phyloP scores from a whole-genome alignment of 2,329 filamentous ascomycete species.

The Microsporum ferrugineum region DNA sequence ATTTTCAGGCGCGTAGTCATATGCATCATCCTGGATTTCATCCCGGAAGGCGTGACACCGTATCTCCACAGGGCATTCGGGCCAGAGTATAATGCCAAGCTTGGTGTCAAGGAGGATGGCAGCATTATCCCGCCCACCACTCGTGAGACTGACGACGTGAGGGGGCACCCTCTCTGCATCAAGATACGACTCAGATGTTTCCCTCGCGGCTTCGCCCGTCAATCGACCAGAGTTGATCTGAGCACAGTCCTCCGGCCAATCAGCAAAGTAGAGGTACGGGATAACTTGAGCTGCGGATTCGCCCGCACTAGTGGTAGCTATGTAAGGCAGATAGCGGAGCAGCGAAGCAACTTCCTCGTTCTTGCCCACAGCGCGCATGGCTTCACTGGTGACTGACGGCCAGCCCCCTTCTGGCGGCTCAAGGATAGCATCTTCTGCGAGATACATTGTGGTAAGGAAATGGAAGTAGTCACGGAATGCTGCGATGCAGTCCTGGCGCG shows the following conservation, averaged over 20 bases:
- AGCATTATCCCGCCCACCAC: slow-evolving; percentile 8
- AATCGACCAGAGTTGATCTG: not conserved
- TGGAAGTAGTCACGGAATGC: slow-evolving; percentile 22
- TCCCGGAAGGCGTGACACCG: slow-evolving; percentile 7
- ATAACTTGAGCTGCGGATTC: not conserved
- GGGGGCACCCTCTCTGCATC: slow-evolving; percentile 6
- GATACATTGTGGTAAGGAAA: slow-evolving; percentile 26
- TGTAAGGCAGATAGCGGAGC: slow-evolving; percentile 24
- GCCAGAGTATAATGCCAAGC: slow-evolving; percentile 21
- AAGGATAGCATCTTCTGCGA: slow-evolving; percentile 17
- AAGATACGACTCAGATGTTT: not conserved
- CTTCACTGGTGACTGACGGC: slow-evolving; percentile 20
- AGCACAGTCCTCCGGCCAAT: not conserved
- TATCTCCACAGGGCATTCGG: slow-evolving; percentile 11
- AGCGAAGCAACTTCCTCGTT: slow-evolving; percentile 22
- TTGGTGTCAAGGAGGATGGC: slow-evolving; percentile 20
- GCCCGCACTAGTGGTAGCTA: slow-evolving; percentile 2
- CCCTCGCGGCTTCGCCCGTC: not conserved
- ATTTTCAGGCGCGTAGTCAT: slow-evolving; percentile 17
- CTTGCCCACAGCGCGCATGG: slow-evolving; percentile 15
- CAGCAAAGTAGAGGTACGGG: not conserved
- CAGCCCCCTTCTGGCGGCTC: slow-evolving; percentile 25
- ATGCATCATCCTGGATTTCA: slow-evolving; percentile 14
- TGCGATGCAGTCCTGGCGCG: slow-evolving; percentile 17
- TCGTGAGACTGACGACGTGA: slow-evolving; percentile 9